These are phyloP conservation scores for Graphiopsis chlorocephala DNA, from an alignment of 2,329 filamentous ascomycete species.

Conservation along the genomic window DNA sequence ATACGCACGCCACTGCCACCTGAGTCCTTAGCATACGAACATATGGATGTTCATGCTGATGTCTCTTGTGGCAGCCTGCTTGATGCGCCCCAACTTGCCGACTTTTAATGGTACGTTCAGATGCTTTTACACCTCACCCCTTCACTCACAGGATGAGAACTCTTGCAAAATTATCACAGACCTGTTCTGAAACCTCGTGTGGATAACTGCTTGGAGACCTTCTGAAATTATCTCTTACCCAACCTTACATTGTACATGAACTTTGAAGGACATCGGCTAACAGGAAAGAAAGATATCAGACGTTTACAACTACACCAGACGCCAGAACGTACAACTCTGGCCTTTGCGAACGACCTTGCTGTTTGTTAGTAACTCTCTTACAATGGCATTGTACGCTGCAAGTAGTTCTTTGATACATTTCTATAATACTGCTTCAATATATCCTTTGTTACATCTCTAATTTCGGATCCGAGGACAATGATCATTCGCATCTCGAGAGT, in stretches of 20 bases:
- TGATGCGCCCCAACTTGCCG: not conserved
- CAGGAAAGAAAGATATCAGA: not conserved
- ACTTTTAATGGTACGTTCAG: slow-evolving; percentile 7
- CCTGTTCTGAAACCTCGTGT: slow-evolving; percentile 18
- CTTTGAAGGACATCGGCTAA: not conserved
- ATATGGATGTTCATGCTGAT: not conserved
- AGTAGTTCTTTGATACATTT: not conserved
- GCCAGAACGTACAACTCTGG: not conserved
- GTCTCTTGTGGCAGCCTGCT: not conserved
- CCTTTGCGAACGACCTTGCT: not conserved
- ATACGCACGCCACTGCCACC: not conserved
- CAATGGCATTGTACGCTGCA: slow-evolving; percentile 3
- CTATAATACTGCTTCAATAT: not conserved
- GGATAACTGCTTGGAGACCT: slow-evolving; percentile 18
- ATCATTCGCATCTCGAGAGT: not conserved
- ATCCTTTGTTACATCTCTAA: not conserved
- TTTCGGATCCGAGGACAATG: not conserved
- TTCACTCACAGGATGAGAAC: slow-evolving; percentile 14
- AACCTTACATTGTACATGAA: not conserved
- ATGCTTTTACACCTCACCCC: not conserved
- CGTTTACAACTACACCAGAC: not conserved
- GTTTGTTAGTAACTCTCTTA: not conserved
- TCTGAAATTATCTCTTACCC: slow-evolving; percentile 7
- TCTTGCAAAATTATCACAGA: slow-evolving; percentile 17
- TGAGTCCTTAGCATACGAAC: not conserved